Evolutionary conservation across 129 eudicot species (phyloP).

Genomic region (Solidago caesia): DNA sequence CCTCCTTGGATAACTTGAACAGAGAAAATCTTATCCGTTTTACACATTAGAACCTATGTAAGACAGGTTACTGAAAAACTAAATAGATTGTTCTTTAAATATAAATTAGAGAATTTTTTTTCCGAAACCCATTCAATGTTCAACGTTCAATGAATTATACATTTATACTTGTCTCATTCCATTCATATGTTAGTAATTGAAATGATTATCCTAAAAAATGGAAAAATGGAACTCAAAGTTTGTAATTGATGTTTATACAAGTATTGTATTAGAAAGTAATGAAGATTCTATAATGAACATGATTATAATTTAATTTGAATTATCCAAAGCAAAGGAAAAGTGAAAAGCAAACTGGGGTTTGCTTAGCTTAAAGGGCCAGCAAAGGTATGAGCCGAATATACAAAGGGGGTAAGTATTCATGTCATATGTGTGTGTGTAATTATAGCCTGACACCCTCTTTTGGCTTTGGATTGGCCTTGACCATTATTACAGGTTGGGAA

Average conservation of each 20-base stretch:
- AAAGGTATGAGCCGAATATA: slow-evolving; percentile 36
- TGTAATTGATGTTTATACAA: slow-evolving; percentile 11
- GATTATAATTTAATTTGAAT: slow-evolving; percentile 15
- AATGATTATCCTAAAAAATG: background rate
- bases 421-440: slow-evolving; percentile 33
- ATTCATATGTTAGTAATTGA: too few species aligned
- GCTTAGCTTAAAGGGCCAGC: slow-evolving; percentile 60
- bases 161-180: background rate
- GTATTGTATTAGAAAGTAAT: slow-evolving; percentile 15
- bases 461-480: slow-evolving; percentile 18
- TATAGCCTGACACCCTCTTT: slow-evolving; percentile 31
- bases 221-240: background rate
- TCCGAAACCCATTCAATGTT: background rate
- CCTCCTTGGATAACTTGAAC: too few species aligned
- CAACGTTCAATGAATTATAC: too few species aligned
- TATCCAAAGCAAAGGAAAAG: background rate
- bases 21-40: too few species aligned
- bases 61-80: background rate
- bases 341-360: slow-evolving; percentile 27
- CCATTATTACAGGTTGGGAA: slow-evolving; percentile 37
- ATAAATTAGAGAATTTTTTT: background rate
- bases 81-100: background rate
- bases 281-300: slow-evolving; percentile 1
- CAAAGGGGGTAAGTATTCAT: slow-evolving; percentile 27
- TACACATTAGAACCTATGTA: background rate